Conservation (phyloP, 2,329 filamentous ascomycete genomes). For the Exophiala sideris region DNA sequence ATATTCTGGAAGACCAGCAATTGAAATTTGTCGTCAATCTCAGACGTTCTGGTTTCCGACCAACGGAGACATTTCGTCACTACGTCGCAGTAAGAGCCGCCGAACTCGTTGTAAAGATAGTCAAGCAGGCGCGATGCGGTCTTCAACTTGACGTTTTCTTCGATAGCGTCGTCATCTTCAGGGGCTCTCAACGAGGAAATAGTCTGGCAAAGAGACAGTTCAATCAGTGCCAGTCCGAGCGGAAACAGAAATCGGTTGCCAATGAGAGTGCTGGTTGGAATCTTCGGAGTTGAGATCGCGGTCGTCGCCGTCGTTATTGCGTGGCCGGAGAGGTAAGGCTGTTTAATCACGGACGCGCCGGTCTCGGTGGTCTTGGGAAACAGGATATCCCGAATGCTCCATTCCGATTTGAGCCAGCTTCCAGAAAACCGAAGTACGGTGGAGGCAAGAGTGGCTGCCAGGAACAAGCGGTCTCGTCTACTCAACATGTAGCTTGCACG, state of each 20-base stretch:
- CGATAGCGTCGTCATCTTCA: slow-evolving; percentile 20
- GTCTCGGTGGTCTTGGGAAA: not conserved
- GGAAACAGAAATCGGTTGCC: slow-evolving; percentile 21
- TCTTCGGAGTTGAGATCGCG: not conserved
- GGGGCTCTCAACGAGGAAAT: slow-evolving; percentile 13
- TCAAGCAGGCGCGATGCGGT: slow-evolving; percentile 19
- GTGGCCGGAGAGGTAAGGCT: slow-evolving; percentile 5
- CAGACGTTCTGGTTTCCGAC: slow-evolving; percentile 4
- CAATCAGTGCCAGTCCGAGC: slow-evolving; percentile 20
- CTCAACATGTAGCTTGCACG: slow-evolving; percentile 4
- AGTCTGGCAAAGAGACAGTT: slow-evolving; percentile 26
- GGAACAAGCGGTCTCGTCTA: slow-evolving; percentile 11
- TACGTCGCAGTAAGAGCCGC: slow-evolving; percentile 22
- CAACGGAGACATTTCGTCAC: slow-evolving; percentile 21
- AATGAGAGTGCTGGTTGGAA: slow-evolving; percentile 10
- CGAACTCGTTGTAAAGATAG: slow-evolving; percentile 23
- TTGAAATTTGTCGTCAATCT: slow-evolving; percentile 22
- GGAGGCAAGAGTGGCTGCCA: slow-evolving; percentile 15
- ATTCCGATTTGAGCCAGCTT: slow-evolving; percentile 11
- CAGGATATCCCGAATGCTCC: slow-evolving; percentile 11
- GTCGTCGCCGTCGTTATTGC: not conserved
- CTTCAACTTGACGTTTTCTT: slow-evolving; percentile 22
- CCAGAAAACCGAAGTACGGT: slow-evolving; percentile 11
- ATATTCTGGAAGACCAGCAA: slow-evolving; percentile 20
- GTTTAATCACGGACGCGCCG: not conserved